Conservation (phyloP, 305 asterid species). For the Andrographis paniculata region DNA sequence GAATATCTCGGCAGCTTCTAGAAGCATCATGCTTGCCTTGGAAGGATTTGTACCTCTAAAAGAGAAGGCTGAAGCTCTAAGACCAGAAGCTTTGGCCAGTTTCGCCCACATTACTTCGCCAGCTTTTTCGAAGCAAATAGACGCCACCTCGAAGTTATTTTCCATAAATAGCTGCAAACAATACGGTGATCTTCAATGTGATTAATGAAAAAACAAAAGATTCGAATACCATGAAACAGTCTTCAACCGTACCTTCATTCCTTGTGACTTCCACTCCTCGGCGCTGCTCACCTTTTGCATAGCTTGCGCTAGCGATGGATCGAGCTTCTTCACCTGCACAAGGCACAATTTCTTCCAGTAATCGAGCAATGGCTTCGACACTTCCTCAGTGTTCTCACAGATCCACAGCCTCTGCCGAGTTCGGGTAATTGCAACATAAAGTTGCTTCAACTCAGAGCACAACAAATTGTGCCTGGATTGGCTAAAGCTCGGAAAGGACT, state of each 20-base stretch:
- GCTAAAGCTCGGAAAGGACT: slow-evolving; percentile 45
- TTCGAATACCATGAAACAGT: background rate
- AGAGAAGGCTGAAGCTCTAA: slow-evolving; percentile 40
- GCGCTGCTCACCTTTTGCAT: slow-evolving; percentile 67
- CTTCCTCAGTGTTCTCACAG: slow-evolving; percentile 44
- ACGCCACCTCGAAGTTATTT: slow-evolving; percentile 59
- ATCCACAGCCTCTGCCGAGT: slow-evolving; percentile 77
- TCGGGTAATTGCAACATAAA: slow-evolving; percentile 68
- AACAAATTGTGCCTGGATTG: slow-evolving; percentile 42
- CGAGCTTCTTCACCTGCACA: slow-evolving; percentile 46
- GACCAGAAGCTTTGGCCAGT: slow-evolving; percentile 56
- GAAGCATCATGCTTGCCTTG: slow-evolving; percentile 31
- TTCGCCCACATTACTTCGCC: slow-evolving; percentile 50
- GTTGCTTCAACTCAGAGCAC: slow-evolving; percentile 68
- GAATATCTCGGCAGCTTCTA: slow-evolving; percentile 65
- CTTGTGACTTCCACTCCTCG: slow-evolving; percentile 64
- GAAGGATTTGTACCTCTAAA: slow-evolving; percentile 33
- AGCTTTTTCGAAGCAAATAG: slow-evolving; percentile 60
- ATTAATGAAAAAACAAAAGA: slow-evolving; percentile 1
- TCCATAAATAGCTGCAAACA: slow-evolving; percentile 55
- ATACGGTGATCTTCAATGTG: too few relatives aligned
- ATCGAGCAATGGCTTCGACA: slow-evolving; percentile 54
- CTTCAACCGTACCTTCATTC: slow-evolving; percentile 40
- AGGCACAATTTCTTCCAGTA: slow-evolving; percentile 54
- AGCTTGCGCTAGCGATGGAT: slow-evolving; percentile 49